Conservation (phyloP, 495 filamentous ascomycete species). For the Talaromyces nanjingensis region DNA sequence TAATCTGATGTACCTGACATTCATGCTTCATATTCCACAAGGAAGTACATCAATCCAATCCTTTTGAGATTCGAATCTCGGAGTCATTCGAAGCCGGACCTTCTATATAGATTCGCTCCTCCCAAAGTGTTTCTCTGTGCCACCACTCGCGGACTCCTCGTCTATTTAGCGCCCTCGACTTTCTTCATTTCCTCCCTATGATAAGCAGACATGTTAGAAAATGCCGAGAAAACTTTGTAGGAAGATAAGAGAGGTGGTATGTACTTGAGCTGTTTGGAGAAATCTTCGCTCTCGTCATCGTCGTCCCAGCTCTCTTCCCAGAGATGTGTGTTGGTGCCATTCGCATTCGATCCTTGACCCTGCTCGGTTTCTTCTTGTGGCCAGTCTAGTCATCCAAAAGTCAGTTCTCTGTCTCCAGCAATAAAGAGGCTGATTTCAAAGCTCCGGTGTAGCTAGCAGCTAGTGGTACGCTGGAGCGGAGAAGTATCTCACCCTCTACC, state of each 20-base stretch:
- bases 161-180: constrained; percentile 51
- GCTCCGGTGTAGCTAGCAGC: background rate
- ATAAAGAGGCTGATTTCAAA: background rate
- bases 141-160: background rate
- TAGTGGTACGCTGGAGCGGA: background rate
- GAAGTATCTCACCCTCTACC: constrained; percentile 65
- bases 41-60: background rate
- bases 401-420: background rate
- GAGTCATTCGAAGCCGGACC: background rate
- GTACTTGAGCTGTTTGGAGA: constrained; percentile 90
- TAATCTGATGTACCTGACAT: constrained; percentile 1
- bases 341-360: constrained; percentile 38
- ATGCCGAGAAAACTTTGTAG: background rate
- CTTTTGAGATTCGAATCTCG: background rate
- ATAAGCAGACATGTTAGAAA: no score
- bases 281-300: constrained; percentile 95
- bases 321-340: constrained; percentile 63
- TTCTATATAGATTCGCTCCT: background rate
- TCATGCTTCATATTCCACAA: constrained; percentile 1
- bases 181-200: constrained; percentile 92
- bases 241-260: constrained; percentile 18
- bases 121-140: background rate
- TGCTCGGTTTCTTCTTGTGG: constrained; percentile 78
- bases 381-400: constrained; percentile 62
- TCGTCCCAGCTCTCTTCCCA: constrained; percentile 99